phyloP scores from a whole-genome alignment of 2,329 filamentous ascomycete genomes.

The Beauveria scarabaeidicola region DNA sequence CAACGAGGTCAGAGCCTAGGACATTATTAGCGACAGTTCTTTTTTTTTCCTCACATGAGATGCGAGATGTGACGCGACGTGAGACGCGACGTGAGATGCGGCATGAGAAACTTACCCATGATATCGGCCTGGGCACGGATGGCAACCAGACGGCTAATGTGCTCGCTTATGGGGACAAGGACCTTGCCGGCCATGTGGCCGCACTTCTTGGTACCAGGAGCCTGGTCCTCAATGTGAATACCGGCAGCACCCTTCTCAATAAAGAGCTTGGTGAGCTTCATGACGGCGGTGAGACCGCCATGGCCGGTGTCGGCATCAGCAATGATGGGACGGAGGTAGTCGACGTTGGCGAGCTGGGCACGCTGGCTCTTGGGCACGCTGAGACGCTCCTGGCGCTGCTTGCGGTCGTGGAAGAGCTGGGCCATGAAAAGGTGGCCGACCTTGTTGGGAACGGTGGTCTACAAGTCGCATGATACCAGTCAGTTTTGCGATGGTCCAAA shows the following conservation, averaged over 20 bases:
- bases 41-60: background rate
- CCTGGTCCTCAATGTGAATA: slow-evolving; percentile 98
- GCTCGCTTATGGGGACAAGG: slow-evolving; percentile 90
- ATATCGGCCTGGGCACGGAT: slow-evolving; percentile 98
- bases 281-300: slow-evolving; percentile 93
- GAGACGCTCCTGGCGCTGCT: slow-evolving; percentile 92
- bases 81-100: background rate
- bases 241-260: slow-evolving; percentile 93
- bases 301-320: slow-evolving; percentile 97
- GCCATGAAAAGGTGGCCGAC: slow-evolving; percentile 96
- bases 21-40: slow-evolving; percentile 1
- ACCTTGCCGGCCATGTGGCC: slow-evolving; percentile 99
- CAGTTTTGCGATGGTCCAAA: background rate
- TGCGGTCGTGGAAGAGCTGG: slow-evolving; percentile 98
- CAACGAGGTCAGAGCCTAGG: slow-evolving; percentile 70
- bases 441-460: slow-evolving; percentile 98
- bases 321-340: slow-evolving; percentile 92
- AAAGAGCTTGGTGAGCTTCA: slow-evolving; percentile 99
- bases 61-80: background rate
- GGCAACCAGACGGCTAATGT: slow-evolving; percentile 94
- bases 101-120: slow-evolving; percentile 56
- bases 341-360: slow-evolving; percentile 65
- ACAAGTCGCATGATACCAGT: slow-evolving; percentile 1
- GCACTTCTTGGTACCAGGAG: slow-evolving; percentile 98
- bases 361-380: slow-evolving; percentile 66